phyloP scores from a whole-genome alignment of 257 asterid species.

The Ilex asprella region DNA sequence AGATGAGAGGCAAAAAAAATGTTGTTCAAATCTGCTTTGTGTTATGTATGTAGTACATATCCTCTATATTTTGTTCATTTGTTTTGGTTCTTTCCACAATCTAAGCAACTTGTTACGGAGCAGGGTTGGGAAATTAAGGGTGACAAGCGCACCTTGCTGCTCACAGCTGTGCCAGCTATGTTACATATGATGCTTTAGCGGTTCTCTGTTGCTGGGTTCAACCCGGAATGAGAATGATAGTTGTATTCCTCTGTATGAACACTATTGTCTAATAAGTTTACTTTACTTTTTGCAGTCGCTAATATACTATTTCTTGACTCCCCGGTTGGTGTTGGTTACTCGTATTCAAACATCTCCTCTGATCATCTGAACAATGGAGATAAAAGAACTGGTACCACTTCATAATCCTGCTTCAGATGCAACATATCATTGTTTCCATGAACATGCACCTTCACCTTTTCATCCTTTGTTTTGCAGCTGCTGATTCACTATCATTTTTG shows the following conservation, averaged over 20 bases:
- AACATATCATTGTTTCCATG: background rate
- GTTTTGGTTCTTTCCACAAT: background rate
- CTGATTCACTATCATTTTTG: conserved; percentile 64
- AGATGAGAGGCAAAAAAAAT: too few relatives aligned
- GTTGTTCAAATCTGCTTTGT: too few relatives aligned
- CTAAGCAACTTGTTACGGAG: background rate
- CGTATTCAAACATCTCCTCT: conserved; percentile 81
- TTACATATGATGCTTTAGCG: background rate
- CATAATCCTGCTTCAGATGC: background rate
- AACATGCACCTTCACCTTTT: conserved; percentile 6
- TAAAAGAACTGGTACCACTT: conserved; percentile 64
- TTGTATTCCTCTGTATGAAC: background rate
- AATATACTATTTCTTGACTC: conserved; percentile 84
- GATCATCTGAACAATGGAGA: conserved; percentile 78
- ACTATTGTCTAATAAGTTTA: conserved; percentile 9
- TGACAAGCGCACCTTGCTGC: background rate
- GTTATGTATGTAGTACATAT: too few relatives aligned
- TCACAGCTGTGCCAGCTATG: background rate
- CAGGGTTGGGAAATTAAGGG: background rate
- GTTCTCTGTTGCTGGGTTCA: background rate
- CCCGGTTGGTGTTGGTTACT: conserved; percentile 95
- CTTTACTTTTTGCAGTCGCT: conserved; percentile 51
- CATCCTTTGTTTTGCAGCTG: conserved; percentile 48
- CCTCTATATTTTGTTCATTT: too few relatives aligned
- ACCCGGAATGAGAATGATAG: background rate